Evolutionary conservation across 257 asterid species (phyloP), one percentile per base, ranked within the genome.

Genomic region (Eustoma russellianum): DNA sequence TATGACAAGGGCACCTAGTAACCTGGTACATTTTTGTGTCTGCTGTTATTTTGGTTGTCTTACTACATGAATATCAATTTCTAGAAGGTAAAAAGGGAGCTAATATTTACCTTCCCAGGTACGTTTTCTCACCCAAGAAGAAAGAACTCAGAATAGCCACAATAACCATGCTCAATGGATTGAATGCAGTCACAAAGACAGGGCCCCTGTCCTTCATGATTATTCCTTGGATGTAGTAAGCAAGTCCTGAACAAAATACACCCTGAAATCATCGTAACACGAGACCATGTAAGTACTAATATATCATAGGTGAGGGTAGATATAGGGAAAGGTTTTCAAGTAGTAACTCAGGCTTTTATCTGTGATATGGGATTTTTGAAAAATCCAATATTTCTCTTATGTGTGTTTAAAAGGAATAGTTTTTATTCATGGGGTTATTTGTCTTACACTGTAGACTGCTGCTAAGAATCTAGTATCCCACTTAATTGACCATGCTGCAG

Each of bases 151-250:
- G 9, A 44, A 79, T 50, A 11, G 96, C 98, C 13, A 91, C 96
- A 53, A 91, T 79, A 35, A 91, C 73, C 98, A 91, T 91, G 78
- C 86, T 54, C 58, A 91, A 65, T 19, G 98, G 98, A 63, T 74
- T 87, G 66, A 91, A 91, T 9, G 96, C 91, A 0, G 96, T 84
- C 1, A 91, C 95, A 14, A 87, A 91, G 57, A 91, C 96, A 3
- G 92, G 96, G 28, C 96, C 98, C 48, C 96, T 65, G 35, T 78
- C 88, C 68, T 78, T 82, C 94, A 91, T 82, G 18, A 91, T 70
- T 6, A 80, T 62, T 48, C 98, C 98, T 77, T 87, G 96, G 53
- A 91, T 76, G 45, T 84, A 91, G 62, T 87, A 84, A 17, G 94
- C 92, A 24, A 87, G 75, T 2, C 96, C 98, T 7, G 96, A 84